Base-by-base conservation (phyloP, 1,284 basidiomycete species). In the Meripilus lineatus region DNA sequence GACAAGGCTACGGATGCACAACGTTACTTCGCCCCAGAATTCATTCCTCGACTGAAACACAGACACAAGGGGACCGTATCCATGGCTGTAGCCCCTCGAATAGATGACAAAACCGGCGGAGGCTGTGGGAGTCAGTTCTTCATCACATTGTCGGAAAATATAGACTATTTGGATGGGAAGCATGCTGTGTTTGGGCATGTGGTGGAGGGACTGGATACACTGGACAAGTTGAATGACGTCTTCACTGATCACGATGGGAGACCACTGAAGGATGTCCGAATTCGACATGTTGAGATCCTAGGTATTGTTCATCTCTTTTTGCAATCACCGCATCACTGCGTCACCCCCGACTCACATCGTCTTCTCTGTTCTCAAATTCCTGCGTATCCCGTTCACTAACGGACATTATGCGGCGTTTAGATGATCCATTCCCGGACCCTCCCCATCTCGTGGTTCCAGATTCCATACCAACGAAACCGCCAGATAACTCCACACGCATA, bases 81-180 rank as follows among this genome's bases (percentile, higher is more conserved):
- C 0, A 97, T 96, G 93, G 93, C 93, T 5, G 82, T 96, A 11
- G 88, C 93, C 14, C 89, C 84, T 34, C 70, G 77, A 1, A 62
- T 85, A 5, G 82, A 79, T 30, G 64, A 64, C n/a, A 70, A 75
- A 44, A n/a, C n/a, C n/a, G n/a, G n/a, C n/a, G 84, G 90, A 5
- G 91, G 93, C 4, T 93, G 91, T 53, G 95, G 91, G 3, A 90
- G 87, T 56, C 95, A 98, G 61, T 99, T 98, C 72, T 98, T 97
- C 68, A 79, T 99, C 56, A 98, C 95, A 0, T 74, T 99, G 1
- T 84, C 77, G 15, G 89, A 95, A 55, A 82, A 84, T 48, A 89
- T 97, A 58, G 91, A 94, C 52, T 98, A 97, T 60, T 77, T 99
- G 28, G 95, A 99, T 57, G 91, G 91, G 44, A 94, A 93, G 61